Evolutionary conservation across 306 rosid species (phyloP).

Genomic region (Trifolium dubium): DNA sequence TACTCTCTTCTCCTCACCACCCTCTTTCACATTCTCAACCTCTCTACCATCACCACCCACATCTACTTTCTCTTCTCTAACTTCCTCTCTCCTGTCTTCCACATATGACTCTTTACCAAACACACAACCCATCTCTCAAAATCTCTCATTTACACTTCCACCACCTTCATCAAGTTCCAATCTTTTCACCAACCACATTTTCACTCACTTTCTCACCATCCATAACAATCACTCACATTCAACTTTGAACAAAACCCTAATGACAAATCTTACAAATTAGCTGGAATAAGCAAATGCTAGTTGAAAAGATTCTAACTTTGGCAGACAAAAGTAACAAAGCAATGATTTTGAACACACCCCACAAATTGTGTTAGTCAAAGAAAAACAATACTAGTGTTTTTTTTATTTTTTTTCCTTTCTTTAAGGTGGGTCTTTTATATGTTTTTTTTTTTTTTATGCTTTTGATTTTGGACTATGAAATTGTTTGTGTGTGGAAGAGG

Average conservation of each 20-base stretch:
- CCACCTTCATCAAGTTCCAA: conserved; percentile 39
- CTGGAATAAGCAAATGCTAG: conserved; percentile 47
- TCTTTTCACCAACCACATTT: conserved; percentile 49
- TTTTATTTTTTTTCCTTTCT: neutral
- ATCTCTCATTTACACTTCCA: conserved; percentile 56
- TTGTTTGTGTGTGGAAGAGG: conserved; percentile 37
- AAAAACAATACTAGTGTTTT: conserved; percentile 33
- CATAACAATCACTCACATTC: conserved; percentile 25
- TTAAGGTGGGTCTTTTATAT: conserved; percentile 37
- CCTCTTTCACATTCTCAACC: conserved; percentile 57
- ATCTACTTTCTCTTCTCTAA: conserved; percentile 45
- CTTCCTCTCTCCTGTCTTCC: conserved; percentile 52
- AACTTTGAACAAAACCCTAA: conserved; percentile 59
- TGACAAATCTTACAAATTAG: conserved; percentile 43
- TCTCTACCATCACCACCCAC: conserved; percentile 51
- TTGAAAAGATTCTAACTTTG: conserved; percentile 63
- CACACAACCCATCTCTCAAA: conserved; percentile 83
- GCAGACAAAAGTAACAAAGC: conserved; percentile 80
- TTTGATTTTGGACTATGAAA: conserved; percentile 12
- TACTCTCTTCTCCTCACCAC: conserved; percentile 55
- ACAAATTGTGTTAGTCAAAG: conserved; percentile 76
- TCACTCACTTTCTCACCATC: conserved; percentile 46
- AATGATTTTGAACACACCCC: conserved; percentile 77
- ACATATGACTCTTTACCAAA: conserved; percentile 65
- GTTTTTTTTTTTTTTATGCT: neutral